A percentile compares a stretch with the other conserved stretches of the same genome.
phyloP scores from a whole-genome alignment of 176 grass and related monocot species.

The Coix lacrymajobi region DNA sequence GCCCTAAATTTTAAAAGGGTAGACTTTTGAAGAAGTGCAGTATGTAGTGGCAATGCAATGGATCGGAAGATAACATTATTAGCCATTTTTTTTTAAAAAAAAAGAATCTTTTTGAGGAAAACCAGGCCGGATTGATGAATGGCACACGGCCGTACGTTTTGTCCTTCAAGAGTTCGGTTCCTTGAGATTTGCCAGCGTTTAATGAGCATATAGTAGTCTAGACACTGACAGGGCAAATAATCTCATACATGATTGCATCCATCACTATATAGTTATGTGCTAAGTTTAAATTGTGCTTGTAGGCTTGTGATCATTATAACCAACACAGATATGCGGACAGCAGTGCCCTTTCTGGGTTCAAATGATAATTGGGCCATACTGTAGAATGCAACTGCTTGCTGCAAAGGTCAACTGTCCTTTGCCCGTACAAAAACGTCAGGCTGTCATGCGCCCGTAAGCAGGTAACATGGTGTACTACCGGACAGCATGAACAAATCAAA shows the following conservation, averaged over 20 bases:
- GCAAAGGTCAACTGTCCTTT: slow-evolving; percentile 30
- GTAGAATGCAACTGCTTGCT: not conserved
- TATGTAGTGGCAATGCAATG: not conserved
- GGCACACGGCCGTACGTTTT: slow-evolving; percentile 3
- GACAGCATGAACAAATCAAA: not conserved
- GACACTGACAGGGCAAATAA: not conserved
- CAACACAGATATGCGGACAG: not conserved
- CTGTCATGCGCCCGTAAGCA: not conserved
- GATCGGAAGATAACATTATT: too few species aligned
- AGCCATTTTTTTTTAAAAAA: not conserved
- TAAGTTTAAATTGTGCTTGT: slow-evolving; percentile 3
- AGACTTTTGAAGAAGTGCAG: not conserved
- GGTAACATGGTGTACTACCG: not conserved
- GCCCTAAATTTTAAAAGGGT: not conserved
- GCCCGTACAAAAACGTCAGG: slow-evolving; percentile 17
- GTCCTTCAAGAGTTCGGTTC: not conserved
- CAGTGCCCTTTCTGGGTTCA: not conserved
- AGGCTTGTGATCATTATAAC: not conserved
- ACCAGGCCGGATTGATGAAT: not conserved
- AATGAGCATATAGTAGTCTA: not conserved
- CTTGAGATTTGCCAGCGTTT: slow-evolving; percentile 1
- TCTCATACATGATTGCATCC: not conserved
- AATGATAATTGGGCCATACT: not conserved
- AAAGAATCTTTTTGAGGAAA: not conserved
- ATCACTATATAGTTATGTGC: not conserved